Conservation (phyloP, 1,284 basidiomycete species). For the Ganoderma meredithae region DNA sequence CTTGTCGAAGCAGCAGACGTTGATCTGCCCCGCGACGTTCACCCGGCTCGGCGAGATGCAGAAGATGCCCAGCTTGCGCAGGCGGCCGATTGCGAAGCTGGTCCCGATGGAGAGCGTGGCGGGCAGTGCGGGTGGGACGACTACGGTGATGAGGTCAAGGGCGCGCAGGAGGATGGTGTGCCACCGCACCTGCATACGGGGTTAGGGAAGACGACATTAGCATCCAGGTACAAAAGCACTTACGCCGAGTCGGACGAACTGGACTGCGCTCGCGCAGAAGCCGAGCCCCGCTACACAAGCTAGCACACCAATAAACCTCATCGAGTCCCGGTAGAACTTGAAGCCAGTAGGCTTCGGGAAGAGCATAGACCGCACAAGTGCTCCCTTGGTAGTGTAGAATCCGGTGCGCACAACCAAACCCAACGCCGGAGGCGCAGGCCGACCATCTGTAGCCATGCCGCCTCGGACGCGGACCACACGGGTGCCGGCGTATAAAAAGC, state of each 20-base stretch:
- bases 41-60: constrained; percentile 98
- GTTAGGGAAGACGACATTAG: constrained; percentile 19
- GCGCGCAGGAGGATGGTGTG: constrained; percentile 93
- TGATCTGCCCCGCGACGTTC: constrained; percentile 96
- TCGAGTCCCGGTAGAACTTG: constrained; percentile 98
- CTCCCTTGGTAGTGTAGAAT: constrained; percentile 98
- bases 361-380: constrained; percentile 95
- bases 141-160: constrained; percentile 96
- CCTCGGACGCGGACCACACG: constrained; percentile 92
- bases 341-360: constrained; percentile 99
- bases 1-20: constrained; percentile 99
- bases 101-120: constrained; percentile 98
- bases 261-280: constrained; percentile 88
- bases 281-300: constrained; percentile 89
- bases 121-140: constrained; percentile 97
- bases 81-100: constrained; percentile 91
- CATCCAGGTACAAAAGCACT: constrained; percentile 19
- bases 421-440: constrained; percentile 71
- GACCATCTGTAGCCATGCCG: constrained; percentile 60
- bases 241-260: constrained; percentile 92
- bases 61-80: constrained; percentile 91
- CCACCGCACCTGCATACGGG: constrained; percentile 77
- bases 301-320: constrained; percentile 94
- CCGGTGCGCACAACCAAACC: constrained; percentile 96
- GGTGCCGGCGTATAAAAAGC: constrained; percentile 94